These are phyloP conservation scores for Cercophora samala DNA, from an alignment of 495 filamentous ascomycete genomes.

Conservation along the genomic window DNA sequence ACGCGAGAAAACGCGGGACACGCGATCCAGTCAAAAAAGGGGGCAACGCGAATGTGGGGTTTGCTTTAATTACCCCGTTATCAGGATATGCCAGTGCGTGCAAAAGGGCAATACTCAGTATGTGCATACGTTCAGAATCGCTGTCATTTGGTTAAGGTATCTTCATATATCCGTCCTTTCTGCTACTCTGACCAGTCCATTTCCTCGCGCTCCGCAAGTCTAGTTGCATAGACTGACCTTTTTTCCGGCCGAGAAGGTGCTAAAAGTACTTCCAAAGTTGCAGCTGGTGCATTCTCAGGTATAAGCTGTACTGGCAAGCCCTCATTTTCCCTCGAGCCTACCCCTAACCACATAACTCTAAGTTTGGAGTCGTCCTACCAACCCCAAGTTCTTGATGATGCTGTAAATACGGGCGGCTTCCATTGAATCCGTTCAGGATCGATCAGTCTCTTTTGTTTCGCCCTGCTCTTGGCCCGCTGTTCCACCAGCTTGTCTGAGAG, in stretches of 20 bases:
- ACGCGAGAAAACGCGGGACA: slow-evolving; percentile 37
- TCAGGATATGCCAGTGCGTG: background rate
- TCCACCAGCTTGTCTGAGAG: slow-evolving; percentile 66
- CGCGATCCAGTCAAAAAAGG: slow-evolving; percentile 25
- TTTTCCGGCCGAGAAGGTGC: background rate
- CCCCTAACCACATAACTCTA: background rate
- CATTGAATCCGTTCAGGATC: slow-evolving; percentile 77
- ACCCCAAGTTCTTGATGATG: slow-evolving; percentile 87
- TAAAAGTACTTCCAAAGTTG: background rate
- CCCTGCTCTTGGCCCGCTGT: slow-evolving; percentile 71
- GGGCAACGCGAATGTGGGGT: slow-evolving; percentile 11
- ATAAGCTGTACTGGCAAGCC: background rate
- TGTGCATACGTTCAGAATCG: too few species aligned
- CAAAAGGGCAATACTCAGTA: too few species aligned
- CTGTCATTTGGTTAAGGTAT: too few species aligned
- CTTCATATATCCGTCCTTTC: background rate
- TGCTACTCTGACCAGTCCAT: background rate
- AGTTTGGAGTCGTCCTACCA: slow-evolving; percentile 56
- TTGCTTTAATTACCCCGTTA: slow-evolving; percentile 26
- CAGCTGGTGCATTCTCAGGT: background rate
- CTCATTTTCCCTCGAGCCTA: background rate
- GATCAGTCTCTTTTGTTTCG: slow-evolving; percentile 67
- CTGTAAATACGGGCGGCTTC: slow-evolving; percentile 95
- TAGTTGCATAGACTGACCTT: background rate
- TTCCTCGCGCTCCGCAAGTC: background rate